Percentiles rank a stretch among this genome's conserved stretches.
phyloP scores from a whole-genome alignment of 164 flowering plant genomes.

The Nelumbo lutea region DNA sequence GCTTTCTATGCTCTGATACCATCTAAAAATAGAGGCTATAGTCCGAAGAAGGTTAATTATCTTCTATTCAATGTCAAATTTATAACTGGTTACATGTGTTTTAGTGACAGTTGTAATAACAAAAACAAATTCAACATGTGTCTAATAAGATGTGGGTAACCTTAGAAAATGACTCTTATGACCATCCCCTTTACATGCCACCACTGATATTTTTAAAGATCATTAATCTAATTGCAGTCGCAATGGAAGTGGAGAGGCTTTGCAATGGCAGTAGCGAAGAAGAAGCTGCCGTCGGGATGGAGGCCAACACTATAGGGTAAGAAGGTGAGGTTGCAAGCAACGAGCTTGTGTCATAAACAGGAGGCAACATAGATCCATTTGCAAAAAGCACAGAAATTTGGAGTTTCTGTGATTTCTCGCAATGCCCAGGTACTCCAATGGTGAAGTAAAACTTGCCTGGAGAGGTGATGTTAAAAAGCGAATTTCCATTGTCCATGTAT shows the following conservation, averaged over 20 bases:
- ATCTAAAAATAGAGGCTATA: too few species aligned
- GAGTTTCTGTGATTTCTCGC: too few species aligned
- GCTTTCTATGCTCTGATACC: too few species aligned
- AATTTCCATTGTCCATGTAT: conserved; percentile 76
- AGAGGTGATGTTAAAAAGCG: conserved; percentile 73
- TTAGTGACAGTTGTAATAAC: neutral
- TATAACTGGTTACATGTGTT: too few species aligned
- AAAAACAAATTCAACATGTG: neutral
- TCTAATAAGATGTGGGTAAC: conserved; percentile 4
- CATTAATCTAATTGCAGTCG: conserved; percentile 17
- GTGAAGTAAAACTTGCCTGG: conserved; percentile 69
- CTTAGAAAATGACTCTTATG: neutral
- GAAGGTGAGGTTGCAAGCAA: conserved; percentile 49
- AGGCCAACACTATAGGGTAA: conserved; percentile 69
- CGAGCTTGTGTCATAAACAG: conserved; percentile 33
- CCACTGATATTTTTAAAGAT: conserved; percentile 15
- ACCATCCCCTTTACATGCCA: conserved; percentile 12
- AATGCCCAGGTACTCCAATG: conserved; percentile 61
- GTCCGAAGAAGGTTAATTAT: too few species aligned
- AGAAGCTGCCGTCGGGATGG: conserved; percentile 45
- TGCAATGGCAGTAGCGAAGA: conserved; percentile 17
- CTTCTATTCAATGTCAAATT: too few species aligned
- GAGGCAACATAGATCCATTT: conserved; percentile 38
- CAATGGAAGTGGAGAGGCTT: conserved; percentile 8
- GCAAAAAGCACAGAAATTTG: conserved; percentile 36